Base-by-base conservation (phyloP, 768 basidiomycete genomes). In the Trametes gibbosa region DNA sequence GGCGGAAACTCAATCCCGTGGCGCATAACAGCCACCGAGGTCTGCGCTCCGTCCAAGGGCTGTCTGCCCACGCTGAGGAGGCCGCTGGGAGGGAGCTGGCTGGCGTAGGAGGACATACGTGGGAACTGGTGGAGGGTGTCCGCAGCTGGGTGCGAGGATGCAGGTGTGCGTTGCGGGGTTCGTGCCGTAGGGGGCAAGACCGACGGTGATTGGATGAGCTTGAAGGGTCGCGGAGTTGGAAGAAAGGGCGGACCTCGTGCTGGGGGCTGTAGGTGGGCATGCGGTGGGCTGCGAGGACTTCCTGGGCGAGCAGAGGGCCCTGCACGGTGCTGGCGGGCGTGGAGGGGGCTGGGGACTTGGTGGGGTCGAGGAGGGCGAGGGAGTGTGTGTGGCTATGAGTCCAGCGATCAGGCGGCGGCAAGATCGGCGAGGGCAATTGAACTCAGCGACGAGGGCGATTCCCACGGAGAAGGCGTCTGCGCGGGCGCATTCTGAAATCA, bases 381-480 rank as follows among this genome's bases (percentile, higher is more conserved):
- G 41, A 47, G 49, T 52, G 49, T 55, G 57, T 49, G 60, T 53
- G 61, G 61, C 61, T 62, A 62, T 62, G 61, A 56, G 54, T 56
- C 56, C 54, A 52, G 49, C 40, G 61, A 57, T 49, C 42, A 57
- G 37, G 56, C 56, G 61, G 58, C 60, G 64, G 64, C 59, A 61
- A 50, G 64, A 65, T 65, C 64, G 64, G 64, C 57, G 64, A 16
- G 50, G 43, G 39, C 48, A 43, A 58, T 61, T 53, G 42, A 53
- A 61, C 50, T 61, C 64, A 49, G 64, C 64, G 64, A 61, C 59
- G 62, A 27, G 41, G 12, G 21, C 3, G 6, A 32, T 60, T 65
- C 64, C 58, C 64, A 65, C 64, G 62, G 5, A 42, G 64, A 65
- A 65, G 64, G 56, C 56, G 59, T 54, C 56, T 55, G 59, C 37